Evolutionary conservation across 1,284 basidiomycete genomes (phyloP), one percentile per base, ranked within the genome.

Genomic region (Thelephora terrestris): DNA sequence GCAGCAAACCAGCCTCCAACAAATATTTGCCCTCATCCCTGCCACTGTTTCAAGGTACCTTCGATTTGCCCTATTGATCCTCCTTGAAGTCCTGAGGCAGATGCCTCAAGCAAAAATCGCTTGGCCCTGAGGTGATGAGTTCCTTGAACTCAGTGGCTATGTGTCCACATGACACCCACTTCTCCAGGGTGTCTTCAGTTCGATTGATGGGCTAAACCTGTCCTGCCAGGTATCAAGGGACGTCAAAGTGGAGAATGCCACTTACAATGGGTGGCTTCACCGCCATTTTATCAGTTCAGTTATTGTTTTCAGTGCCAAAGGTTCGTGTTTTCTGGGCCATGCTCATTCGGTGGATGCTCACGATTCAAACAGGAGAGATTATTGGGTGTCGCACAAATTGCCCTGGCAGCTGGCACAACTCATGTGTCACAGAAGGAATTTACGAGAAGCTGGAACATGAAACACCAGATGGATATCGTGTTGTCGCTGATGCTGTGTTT

Each of bases 231-330:
- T 43, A 2, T 58, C 60, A 1, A 50, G 49, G 32, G 66, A 76
- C 57, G 50, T 54, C 0, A 66, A 71, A 9, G 58, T 73, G 2
- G 68, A 75, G 52, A 75, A 76, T 61, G 64, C 67, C 1, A 74
- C 67, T 5, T 76, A 67, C 51, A 76, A 75, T 63, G 68, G 72
- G 0, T 77, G 73, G 73, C 46, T 68, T 1, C 60, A 64, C 42
- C 62, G 60, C 0, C 74, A 76, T 49, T 71, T 59, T 36, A 48
- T 66, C 2, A 69, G 63, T 50, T 53, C 43, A 50, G 56, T 66
- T 0, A 18, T 66, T 18, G 55, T 50, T 0, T 64, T 68, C 54
- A 52, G 60, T 1, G 53, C 67, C 4, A 39, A 57, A n/a, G 34
- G 10, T 36, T n/a, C 10, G 10, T 36, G 34, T 12, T 12, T 36